Evolutionary conservation across 1,284 basidiomycete species (phyloP).

Genomic region (Irpex rosettiformis): DNA sequence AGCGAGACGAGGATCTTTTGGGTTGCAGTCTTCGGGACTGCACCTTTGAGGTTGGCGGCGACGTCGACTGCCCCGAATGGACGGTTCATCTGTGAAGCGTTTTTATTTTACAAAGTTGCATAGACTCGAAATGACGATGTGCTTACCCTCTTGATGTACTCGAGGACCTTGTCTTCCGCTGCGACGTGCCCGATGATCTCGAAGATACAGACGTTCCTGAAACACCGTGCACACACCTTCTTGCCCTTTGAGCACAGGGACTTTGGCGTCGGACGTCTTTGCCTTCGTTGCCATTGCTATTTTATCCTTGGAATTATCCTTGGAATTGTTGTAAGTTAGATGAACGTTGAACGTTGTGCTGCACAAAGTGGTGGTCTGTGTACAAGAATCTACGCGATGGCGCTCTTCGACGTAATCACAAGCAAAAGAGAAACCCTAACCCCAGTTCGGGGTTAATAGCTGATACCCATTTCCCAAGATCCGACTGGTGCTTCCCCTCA

Average conservation of each 20-base stretch:
- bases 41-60: slow-evolving; percentile 82
- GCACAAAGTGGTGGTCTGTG: background rate
- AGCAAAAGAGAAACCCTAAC: slow-evolving; percentile 11
- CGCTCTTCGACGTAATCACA: background rate
- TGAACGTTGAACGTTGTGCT: background rate
- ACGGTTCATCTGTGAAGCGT: slow-evolving; percentile 60
- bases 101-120: background rate
- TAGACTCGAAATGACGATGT: background rate
- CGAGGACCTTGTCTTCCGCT: slow-evolving; percentile 72
- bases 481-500: slow-evolving; percentile 1
- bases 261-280: slow-evolving; percentile 48
- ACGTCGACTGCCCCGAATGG: slow-evolving; percentile 83
- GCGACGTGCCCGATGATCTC: background rate
- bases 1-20: slow-evolving; percentile 79
- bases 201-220: background rate
- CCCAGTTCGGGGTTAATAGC: slow-evolving; percentile 6
- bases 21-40: slow-evolving; percentile 74
- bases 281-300: slow-evolving; percentile 25
- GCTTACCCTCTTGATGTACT: slow-evolving; percentile 67
- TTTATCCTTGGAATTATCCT: background rate
- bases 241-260: slow-evolving; percentile 64
- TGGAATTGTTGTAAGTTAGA: background rate
- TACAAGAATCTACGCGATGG: background rate
- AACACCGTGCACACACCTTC: slow-evolving; percentile 42
- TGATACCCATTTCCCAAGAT: slow-evolving; percentile 6